Conservation (phyloP, 2,329 filamentous ascomycete species). For the Cadophora sp. region DNA sequence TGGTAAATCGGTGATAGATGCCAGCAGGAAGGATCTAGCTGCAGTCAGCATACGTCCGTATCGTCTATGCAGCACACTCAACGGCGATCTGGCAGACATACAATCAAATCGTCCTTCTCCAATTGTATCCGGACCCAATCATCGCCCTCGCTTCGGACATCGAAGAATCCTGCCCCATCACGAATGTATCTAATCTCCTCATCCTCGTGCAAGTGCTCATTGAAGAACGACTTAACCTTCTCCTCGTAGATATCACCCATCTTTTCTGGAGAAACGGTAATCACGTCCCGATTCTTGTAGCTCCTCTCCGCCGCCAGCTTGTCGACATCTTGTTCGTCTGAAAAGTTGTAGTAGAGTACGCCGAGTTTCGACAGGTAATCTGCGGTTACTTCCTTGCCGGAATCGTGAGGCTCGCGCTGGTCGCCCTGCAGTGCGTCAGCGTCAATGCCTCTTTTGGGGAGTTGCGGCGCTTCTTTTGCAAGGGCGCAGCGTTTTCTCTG, state of each 20-base stretch:
- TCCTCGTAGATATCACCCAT: conserved; percentile 90
- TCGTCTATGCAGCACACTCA: not conserved
- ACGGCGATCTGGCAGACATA: conserved; percentile 28
- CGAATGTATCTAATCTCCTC: conserved; percentile 97
- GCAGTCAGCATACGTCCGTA: conserved; percentile 25
- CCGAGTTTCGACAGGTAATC: conserved; percentile 76
- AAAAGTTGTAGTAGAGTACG: conserved; percentile 77
- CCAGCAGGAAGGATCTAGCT: conserved; percentile 80
- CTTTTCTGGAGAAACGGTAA: conserved; percentile 83
- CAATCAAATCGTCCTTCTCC: conserved; percentile 85
- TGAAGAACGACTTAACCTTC: conserved; percentile 93
- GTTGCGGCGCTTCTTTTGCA: not conserved
- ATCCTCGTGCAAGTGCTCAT: conserved; percentile 96
- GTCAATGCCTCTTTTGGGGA: conserved; percentile 16
- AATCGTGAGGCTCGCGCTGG: conserved; percentile 90
- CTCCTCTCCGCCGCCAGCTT: conserved; percentile 73
- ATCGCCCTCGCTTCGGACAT: conserved; percentile 83
- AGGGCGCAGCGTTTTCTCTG: not conserved
- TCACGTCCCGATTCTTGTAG: conserved; percentile 95
- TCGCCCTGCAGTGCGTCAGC: conserved; percentile 70
- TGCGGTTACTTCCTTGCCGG: conserved; percentile 70
- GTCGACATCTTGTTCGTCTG: conserved; percentile 72
- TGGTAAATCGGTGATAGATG: conserved; percentile 98
- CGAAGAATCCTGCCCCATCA: conserved; percentile 89
- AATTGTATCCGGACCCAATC: conserved; percentile 88